Evolutionary conservation across 495 filamentous ascomycete species (phyloP).

Genomic region (Neurospora sp.): DNA sequence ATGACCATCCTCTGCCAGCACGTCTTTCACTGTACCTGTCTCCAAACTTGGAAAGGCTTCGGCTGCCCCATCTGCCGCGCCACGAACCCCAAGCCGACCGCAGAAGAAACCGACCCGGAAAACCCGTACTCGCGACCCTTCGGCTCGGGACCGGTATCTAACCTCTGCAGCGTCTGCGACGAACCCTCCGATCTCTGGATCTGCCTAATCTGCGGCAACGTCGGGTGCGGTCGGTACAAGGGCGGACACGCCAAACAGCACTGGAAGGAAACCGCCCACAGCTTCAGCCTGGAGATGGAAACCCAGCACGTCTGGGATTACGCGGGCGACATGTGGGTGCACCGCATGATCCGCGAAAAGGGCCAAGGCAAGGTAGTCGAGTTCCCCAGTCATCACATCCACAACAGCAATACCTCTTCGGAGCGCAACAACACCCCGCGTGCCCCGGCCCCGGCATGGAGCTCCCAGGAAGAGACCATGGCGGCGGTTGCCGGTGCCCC

Average conservation of each 20-base stretch:
- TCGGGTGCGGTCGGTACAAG: constrained; percentile 92
- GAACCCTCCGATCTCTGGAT: constrained; percentile 81
- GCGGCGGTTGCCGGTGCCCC: background rate
- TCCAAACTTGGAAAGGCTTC: constrained; percentile 90
- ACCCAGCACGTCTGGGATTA: constrained; percentile 99
- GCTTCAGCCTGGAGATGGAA: constrained; percentile 82
- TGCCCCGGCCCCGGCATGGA: background rate
- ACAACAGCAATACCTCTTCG: constrained; percentile 6
- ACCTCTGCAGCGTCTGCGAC: constrained; percentile 64
- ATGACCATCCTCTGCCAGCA: constrained; percentile 96
- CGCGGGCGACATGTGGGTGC: constrained; percentile 85
- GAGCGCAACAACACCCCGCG: constrained; percentile 4
- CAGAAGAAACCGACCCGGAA: constrained; percentile 21
- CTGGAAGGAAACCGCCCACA: constrained; percentile 80
- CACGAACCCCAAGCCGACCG: constrained; percentile 41
- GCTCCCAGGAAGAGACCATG: background rate
- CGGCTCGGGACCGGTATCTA: constrained; percentile 30
- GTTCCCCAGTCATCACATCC: constrained; percentile 42
- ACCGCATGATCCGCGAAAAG: constrained; percentile 87
- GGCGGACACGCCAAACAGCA: constrained; percentile 88
- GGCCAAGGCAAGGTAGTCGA: constrained; percentile 85
- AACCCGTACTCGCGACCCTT: constrained; percentile 40
- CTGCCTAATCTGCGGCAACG: constrained; percentile 84
- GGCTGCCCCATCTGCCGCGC: constrained; percentile 94
- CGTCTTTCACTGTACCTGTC: constrained; percentile 93